Percentiles rank a stretch among this genome's conserved stretches.
These are phyloP conservation scores for Citrus sp. DNA, from an alignment of 345 rosid genomes.

Conservation along the genomic window DNA sequence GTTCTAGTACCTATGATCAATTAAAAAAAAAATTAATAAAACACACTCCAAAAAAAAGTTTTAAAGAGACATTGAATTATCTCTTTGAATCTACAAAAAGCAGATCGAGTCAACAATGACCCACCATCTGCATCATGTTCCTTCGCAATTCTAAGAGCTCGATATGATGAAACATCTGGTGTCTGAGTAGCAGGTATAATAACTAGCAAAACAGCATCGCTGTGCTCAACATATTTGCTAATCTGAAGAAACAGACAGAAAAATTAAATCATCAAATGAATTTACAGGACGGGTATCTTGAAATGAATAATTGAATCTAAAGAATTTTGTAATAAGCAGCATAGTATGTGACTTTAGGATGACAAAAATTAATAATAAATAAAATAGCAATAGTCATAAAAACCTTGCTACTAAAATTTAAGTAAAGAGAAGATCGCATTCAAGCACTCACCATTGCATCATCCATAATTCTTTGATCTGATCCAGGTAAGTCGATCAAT, in stretches of 20 bases:
- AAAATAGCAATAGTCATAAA: background rate
- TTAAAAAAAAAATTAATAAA: slow-evolving; percentile 4
- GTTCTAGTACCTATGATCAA: slow-evolving; percentile 84
- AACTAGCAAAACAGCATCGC: slow-evolving; percentile 89
- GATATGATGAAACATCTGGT: slow-evolving; percentile 86
- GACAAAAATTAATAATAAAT: background rate
- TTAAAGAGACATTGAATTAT: background rate
- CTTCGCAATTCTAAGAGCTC: slow-evolving; percentile 86
- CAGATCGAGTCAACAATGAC: slow-evolving; percentile 24
- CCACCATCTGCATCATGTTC: slow-evolving; percentile 88
- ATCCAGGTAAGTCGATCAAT: slow-evolving; percentile 93
- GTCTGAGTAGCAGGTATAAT: slow-evolving; percentile 87
- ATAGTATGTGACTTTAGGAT: background rate
- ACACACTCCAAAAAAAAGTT: background rate
- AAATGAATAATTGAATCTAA: background rate
- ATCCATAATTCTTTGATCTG: slow-evolving; percentile 92
- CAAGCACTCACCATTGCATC: slow-evolving; percentile 69
- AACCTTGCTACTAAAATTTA: background rate
- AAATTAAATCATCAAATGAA: slow-evolving; percentile 12
- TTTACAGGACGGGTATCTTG: slow-evolving; percentile 8
- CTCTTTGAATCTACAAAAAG: background rate
- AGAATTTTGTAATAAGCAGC: background rate
- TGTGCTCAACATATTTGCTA: slow-evolving; percentile 71
- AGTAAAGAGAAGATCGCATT: slow-evolving; percentile 2
- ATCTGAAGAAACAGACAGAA: slow-evolving; percentile 43